Percentiles rank a stretch among this genome's conserved stretches.
phyloP scores from a whole-genome alignment of 176 grass and related monocot genomes.

The Lolium perenne region DNA sequence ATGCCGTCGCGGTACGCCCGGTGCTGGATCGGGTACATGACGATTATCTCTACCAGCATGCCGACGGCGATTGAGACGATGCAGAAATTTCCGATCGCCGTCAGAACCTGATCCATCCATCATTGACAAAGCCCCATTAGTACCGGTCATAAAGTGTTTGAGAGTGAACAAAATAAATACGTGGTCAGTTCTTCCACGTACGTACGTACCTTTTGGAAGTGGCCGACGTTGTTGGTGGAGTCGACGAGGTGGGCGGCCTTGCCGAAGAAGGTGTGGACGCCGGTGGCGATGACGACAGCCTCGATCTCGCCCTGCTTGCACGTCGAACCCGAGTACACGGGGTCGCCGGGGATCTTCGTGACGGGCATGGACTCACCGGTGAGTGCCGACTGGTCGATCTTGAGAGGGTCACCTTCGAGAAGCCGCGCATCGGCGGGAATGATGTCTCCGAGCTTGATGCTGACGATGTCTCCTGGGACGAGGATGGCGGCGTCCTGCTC shows the following conservation, averaged over 20 bases:
- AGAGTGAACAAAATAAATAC: neutral
- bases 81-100: conserved; percentile 81
- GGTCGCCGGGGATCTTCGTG: conserved; percentile 63
- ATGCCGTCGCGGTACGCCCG: conserved; percentile 69
- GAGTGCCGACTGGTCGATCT: conserved; percentile 90
- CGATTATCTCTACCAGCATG: conserved; percentile 63
- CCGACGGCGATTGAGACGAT: conserved; percentile 71
- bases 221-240: conserved; percentile 90
- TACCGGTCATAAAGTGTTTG: neutral
- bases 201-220: conserved; percentile 76
- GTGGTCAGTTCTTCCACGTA: no score
- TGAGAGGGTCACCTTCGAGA: conserved; percentile 81
- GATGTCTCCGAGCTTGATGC: conserved; percentile 95
- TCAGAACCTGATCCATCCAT: conserved; percentile 51
- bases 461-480: conserved; percentile 86
- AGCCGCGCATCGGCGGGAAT: conserved; percentile 81
- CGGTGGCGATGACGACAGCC: conserved; percentile 81
- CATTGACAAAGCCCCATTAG: no score
- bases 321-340: conserved; percentile 84
- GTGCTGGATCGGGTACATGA: conserved; percentile 85
- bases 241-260: conserved; percentile 97
- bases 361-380: conserved; percentile 87
- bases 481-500: conserved; percentile 83
- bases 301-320: conserved; percentile 98
- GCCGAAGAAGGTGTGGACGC: conserved; percentile 91